Percentiles rank a stretch among this genome's conserved stretches.
These are phyloP conservation scores for Crucibulum parvulum DNA, from an alignment of 1,284 basidiomycete genomes.

Conservation along the genomic window DNA sequence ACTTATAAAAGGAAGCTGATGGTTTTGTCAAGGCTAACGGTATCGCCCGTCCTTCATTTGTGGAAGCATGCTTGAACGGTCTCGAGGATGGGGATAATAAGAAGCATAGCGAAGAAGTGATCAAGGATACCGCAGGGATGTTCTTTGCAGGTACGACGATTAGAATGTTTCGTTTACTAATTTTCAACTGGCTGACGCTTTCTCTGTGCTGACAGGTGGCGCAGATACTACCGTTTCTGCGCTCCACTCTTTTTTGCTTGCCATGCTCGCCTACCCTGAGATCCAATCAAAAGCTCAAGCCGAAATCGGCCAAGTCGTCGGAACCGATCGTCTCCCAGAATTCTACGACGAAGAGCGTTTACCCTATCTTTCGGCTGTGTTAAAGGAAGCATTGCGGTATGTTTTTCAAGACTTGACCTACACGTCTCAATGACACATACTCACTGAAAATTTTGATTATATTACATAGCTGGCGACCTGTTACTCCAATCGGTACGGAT, in stretches of 20 bases:
- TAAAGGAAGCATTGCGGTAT: conserved; percentile 7
- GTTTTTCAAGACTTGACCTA: neutral
- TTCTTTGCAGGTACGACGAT: neutral
- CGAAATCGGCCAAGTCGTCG: conserved; percentile 3
- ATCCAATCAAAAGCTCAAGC: conserved; percentile 1
- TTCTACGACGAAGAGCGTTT: conserved; percentile 2
- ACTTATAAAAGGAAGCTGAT: too few relatives aligned
- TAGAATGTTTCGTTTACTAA: neutral
- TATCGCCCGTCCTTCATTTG: conserved; percentile 1
- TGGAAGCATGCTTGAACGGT: neutral
- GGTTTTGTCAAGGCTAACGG: neutral
- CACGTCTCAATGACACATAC: neutral
- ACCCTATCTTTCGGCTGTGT: conserved; percentile 2
- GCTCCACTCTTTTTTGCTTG: conserved; percentile 2
- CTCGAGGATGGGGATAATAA: neutral
- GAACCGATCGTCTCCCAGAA: neutral
- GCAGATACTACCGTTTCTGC: conserved; percentile 5
- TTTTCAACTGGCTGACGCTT: neutral
- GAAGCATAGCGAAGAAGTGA: neutral
- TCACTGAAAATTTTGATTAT: neutral
- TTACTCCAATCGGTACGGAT: conserved; percentile 20
- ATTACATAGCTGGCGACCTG: conserved; percentile 26
- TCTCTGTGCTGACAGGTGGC: neutral
- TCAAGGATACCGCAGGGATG: conserved; percentile 6
- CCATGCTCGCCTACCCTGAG: conserved; percentile 4